Conservation (phyloP, 2,329 filamentous ascomycete genomes). For the Aureobasidium zeae region DNA sequence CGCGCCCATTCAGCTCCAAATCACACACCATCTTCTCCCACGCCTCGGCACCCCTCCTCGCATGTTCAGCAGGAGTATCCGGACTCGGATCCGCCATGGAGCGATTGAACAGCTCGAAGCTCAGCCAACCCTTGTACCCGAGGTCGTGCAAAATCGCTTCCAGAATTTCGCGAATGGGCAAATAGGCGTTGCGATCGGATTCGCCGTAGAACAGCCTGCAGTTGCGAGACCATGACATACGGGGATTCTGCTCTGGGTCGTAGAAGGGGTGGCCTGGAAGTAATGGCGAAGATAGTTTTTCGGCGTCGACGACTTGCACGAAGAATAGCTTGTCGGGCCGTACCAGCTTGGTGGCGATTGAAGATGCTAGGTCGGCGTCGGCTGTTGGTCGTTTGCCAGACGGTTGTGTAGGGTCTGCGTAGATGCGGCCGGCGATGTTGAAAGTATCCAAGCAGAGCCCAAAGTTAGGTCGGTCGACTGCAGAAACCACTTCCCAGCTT, state of each 20-base stretch:
- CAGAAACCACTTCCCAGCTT: constrained; percentile 58
- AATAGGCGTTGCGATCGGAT: constrained; percentile 48
- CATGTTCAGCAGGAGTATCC: constrained; percentile 47
- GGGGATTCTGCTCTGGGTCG: constrained; percentile 44
- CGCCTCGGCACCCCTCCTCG: constrained; percentile 33
- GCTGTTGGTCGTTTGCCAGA: constrained; percentile 16
- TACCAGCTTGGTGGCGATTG: constrained; percentile 3
- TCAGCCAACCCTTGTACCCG: constrained; percentile 60
- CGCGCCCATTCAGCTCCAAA: constrained; percentile 4
- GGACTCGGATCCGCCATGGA: constrained; percentile 47
- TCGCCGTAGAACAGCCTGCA: constrained; percentile 60
- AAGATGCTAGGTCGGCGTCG: constrained; percentile 26
- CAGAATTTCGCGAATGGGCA: constrained; percentile 55
- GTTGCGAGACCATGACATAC: constrained; percentile 70
- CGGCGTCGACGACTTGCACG: constrained; percentile 67
- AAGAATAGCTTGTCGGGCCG: constrained; percentile 55
- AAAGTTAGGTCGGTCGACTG: constrained; percentile 21
- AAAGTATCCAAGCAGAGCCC: constrained; percentile 20
- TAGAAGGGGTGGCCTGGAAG: constrained; percentile 47
- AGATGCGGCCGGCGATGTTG: constrained; percentile 21
- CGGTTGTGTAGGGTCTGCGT: constrained; percentile 17
- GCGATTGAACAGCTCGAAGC: constrained; percentile 60
- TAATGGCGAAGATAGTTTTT: constrained; percentile 50
- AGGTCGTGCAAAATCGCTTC: constrained; percentile 53
- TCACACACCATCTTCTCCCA: constrained; percentile 37